Evolutionary conservation across 768 basidiomycete genomes (phyloP), one percentile per base, ranked within the genome.

Genomic region (Multifurca ochricompacta): DNA sequence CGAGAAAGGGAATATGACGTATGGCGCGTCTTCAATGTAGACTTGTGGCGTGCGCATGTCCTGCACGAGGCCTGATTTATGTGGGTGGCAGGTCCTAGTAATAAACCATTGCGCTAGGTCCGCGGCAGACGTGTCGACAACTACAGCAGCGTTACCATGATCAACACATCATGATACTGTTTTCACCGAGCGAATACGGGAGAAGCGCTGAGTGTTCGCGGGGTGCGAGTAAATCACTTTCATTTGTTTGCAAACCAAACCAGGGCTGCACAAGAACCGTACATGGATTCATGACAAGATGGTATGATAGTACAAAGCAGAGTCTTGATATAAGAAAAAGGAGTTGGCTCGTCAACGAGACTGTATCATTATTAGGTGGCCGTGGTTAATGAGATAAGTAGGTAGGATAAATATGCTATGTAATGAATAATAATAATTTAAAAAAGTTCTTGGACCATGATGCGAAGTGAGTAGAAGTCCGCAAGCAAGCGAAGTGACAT

Each of bases 131-230:
- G 21, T 31, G 21, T 7, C n/a, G 28, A 50, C 35, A 10, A 32
- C 18, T 28, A n/a, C n/a, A n/a, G n/a, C n/a, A n/a, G n/a, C n/a
- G n/a, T n/a, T n/a, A n/a, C n/a, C n/a, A n/a, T n/a, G n/a, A n/a
- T n/a, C n/a, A n/a, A n/a, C n/a, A n/a, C n/a, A n/a, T n/a, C n/a
- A n/a, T n/a, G n/a, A n/a, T n/a, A n/a, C n/a, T n/a, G n/a, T n/a
- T 25, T 14, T 27, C 41, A 43, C 19, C 27, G 10, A 25, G 14
- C 14, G 23, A 18, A 35, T 19, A 25, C 6, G 30, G n/a, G 42
- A 40, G 36, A 31, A 44, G 8, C 54, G 54, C 54, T 56, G 54
- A 37, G 49, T 56, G 39, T 56, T 34, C 49, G 42, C 54, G 41
- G 42, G 35, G 28, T 9, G 23, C n/a, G 31, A 25, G 23, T 28